These are phyloP conservation scores for Symbiodinium pilosum DNA, from an alignment of 73 alveolate species.

Conservation along the genomic window DNA sequence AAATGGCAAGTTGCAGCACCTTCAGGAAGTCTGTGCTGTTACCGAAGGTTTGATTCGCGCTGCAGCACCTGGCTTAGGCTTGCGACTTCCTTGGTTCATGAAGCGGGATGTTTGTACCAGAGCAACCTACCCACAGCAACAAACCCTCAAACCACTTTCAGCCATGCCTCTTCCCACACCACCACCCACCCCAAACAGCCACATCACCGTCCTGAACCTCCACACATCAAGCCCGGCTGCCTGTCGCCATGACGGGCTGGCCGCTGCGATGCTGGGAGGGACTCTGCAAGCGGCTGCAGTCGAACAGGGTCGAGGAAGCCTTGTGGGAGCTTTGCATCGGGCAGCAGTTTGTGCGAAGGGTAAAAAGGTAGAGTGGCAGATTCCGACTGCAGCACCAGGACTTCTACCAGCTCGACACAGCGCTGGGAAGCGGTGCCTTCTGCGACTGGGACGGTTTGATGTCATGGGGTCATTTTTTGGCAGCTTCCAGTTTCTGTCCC, in stretches of 20 bases:
- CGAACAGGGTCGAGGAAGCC: background rate
- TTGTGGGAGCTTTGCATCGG: background rate
- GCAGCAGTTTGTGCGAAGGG: background rate
- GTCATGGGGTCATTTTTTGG: too few relatives aligned
- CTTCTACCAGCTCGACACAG: conserved; percentile 40
- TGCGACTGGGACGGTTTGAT: too few relatives aligned
- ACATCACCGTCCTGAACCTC: too few relatives aligned
- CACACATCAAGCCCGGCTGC: too few relatives aligned
- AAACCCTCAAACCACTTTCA: background rate
- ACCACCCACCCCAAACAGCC: background rate
- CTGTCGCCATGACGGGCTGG: background rate
- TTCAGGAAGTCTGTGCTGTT: too few relatives aligned
- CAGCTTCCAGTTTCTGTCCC: too few relatives aligned
- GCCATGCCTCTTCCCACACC: background rate
- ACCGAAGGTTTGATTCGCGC: too few relatives aligned
- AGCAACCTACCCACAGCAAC: background rate
- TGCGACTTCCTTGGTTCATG: too few relatives aligned
- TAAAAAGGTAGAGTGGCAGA: background rate
- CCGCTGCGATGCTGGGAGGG: conserved; percentile 87
- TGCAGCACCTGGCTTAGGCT: too few relatives aligned
- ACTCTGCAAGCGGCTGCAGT: conserved; percentile 51
- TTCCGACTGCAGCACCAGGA: conserved; percentile 37
- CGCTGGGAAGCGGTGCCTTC: conserved; percentile 82
- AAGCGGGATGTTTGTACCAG: too few relatives aligned
- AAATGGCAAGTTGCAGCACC: too few relatives aligned